Base-by-base conservation (phyloP, 495 filamentous ascomycete species). In the Friedmanniomyces endolithicus region DNA sequence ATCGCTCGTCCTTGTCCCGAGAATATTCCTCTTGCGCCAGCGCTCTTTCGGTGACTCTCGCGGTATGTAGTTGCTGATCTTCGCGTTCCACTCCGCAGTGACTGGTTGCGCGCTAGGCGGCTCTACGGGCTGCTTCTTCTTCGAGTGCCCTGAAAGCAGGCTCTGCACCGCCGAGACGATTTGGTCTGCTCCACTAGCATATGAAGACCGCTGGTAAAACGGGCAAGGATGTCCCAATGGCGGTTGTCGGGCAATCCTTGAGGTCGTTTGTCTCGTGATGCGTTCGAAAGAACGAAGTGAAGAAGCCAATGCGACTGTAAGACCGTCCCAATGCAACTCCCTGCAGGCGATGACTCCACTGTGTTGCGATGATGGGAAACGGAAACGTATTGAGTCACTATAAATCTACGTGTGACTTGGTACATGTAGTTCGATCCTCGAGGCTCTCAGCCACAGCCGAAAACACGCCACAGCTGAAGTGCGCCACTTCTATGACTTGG, bases 221-320 rank as follows among this genome's bases (percentile, higher is more conserved):
- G 16, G 33, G 12, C 12, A 3, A 11, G 3, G 29, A 11, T 7
- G 33, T 35, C 48, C 23, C 11, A 27, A 35, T 17, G 33, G 19
- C 14, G 19, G 19, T 47, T 19, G 24, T 24, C 44, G 3, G 19
- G 44, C 44, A 19, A 24, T 39, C 11, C 51, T 37, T 44, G 37
- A 45, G 6, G 23, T 53, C 37, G 51, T 53, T 14, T 12, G 40
- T 25, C 14, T 53, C 51, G 51, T 53, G 11, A 53, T 24, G 51
- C 51, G 40, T 40, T 29, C 17, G 51, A n/a, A 6, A 29, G 31
- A 25, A 40, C 14, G 49, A n/a, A 37, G 27, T 39, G 52, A 23
- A 6, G 39, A 33, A 24, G 52, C 52, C 52, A 55, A 55, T 41
- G 52, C 29, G 52, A 47, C 33, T 6, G 39, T 39, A 31, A 9